Percentiles rank a stretch among this genome's conserved stretches.
Conservation (phyloP, 345 rosid genomes). For the Moricandia moricandioides region DNA sequence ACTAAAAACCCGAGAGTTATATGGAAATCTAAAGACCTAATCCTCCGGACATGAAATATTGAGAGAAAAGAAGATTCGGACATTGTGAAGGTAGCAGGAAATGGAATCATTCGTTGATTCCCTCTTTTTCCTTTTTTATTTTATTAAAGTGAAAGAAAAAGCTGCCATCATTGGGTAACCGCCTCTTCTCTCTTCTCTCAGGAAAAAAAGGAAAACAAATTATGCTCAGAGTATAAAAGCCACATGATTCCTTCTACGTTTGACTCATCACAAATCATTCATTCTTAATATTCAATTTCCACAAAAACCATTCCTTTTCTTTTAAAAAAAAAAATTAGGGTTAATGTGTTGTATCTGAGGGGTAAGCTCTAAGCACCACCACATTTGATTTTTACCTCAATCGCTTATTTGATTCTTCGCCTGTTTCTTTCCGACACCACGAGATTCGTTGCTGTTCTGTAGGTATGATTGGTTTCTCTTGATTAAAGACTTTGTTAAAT, state of each 20-base stretch:
- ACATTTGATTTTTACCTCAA: conserved; percentile 10
- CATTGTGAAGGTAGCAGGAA: background rate
- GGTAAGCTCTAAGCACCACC: background rate
- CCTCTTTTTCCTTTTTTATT: background rate
- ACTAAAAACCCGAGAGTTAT: background rate
- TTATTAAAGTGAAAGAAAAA: background rate
- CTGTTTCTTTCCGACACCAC: background rate
- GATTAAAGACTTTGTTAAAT: background rate
- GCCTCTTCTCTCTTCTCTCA: conserved; percentile 6
- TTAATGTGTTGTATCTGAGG: conserved; percentile 22
- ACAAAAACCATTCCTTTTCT: background rate
- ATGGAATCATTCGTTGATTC: conserved; percentile 38
- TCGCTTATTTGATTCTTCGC: conserved; percentile 2
- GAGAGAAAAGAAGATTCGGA: background rate
- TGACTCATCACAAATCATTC: conserved; percentile 22
- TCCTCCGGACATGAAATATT: background rate
- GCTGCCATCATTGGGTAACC: conserved; percentile 32
- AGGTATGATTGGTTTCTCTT: conserved; percentile 11
- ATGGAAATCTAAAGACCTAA: background rate
- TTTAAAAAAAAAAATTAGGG: conserved; percentile 12
- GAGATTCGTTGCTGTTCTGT: background rate
- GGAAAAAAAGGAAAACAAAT: background rate
- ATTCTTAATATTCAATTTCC: conserved; percentile 12
- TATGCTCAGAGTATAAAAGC: background rate
- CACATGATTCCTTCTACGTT: conserved; percentile 35